Conservation (phyloP, 768 basidiomycete species). For the Lactifluus hygrophoroides region DNA sequence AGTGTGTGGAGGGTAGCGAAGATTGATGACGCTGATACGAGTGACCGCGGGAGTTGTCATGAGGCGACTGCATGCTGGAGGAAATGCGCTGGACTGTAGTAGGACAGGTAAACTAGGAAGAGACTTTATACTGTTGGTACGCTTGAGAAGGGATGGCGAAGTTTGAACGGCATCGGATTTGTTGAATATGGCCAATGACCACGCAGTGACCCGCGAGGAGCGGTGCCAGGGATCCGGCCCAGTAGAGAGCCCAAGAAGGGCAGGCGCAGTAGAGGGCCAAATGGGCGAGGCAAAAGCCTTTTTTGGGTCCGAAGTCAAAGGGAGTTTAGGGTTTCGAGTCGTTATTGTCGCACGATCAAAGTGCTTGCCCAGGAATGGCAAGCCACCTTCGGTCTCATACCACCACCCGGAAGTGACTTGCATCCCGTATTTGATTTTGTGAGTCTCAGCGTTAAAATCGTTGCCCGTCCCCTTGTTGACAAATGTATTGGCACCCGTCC, state of each 20-base stretch:
- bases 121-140: conserved; percentile 12
- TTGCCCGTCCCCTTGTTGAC: conserved; percentile 3
- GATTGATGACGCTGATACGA: conserved; percentile 11
- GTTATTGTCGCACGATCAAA: conserved; percentile 11
- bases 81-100: conserved; percentile 4
- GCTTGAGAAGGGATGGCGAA: conserved; percentile 6
- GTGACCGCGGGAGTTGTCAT: conserved; percentile 10
- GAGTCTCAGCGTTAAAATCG: not conserved
- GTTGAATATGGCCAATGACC: conserved; percentile 9
- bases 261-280: conserved; percentile 5
- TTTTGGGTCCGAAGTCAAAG: conserved; percentile 14
- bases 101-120: conserved; percentile 1
- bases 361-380: conserved; percentile 7
- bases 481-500: not conserved
- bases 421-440: conserved; percentile 11
- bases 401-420: not conserved
- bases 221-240: conserved; percentile 12
- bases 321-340: conserved; percentile 14
- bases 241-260: conserved; percentile 6
- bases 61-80: conserved; percentile 15
- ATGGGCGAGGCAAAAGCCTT: conserved; percentile 9
- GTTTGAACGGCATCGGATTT: conserved; percentile 18
- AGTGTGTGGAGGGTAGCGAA: conserved; percentile 2
- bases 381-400: conserved; percentile 5
- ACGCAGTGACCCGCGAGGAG: conserved; percentile 12